Conservation (phyloP, 768 basidiomycete species). For the Pleurotus giganteus region DNA sequence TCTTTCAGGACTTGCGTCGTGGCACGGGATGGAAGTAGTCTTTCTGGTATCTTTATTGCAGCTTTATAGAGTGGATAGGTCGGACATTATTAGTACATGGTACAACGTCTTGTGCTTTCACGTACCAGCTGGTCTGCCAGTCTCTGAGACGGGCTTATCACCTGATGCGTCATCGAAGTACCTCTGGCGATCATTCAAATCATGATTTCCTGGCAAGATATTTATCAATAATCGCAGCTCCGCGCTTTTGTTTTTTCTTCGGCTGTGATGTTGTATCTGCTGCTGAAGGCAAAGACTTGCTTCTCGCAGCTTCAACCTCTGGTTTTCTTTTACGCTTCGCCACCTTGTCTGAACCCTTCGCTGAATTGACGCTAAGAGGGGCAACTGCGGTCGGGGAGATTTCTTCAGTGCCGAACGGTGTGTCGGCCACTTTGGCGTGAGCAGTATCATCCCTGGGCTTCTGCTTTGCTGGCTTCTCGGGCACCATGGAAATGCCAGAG, state of each 20-base stretch:
- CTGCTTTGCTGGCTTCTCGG: constrained; percentile 18
- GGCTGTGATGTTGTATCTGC: not conserved
- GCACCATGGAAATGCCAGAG: not conserved
- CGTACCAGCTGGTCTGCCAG: not conserved
- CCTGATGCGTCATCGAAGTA: too few species aligned
- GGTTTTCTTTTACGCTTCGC: constrained; percentile 9
- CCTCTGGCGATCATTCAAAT: not conserved
- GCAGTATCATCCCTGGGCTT: constrained; percentile 15
- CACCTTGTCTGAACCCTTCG: constrained; percentile 2
- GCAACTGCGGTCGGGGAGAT: too few species aligned
- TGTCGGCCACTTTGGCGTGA: not conserved
- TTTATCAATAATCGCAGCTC: not conserved
- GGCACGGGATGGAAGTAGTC: constrained; percentile 13
- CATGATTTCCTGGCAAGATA: not conserved
- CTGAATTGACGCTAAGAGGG: not conserved
- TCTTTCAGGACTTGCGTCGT: constrained; percentile 12
- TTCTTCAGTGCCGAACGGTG: too few species aligned
- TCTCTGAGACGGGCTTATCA: too few species aligned
- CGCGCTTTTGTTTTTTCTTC: not conserved
- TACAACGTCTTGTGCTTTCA: not conserved
- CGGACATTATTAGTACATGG: constrained; percentile 1
- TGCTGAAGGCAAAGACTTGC: not conserved
- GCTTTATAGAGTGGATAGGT: constrained; percentile 1
- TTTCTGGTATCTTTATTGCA: constrained; percentile 14
- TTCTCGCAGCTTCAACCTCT: not conserved